These are phyloP conservation scores for Omphalotus olearius DNA, from an alignment of 1,284 basidiomycete genomes.

Conservation along the genomic window DNA sequence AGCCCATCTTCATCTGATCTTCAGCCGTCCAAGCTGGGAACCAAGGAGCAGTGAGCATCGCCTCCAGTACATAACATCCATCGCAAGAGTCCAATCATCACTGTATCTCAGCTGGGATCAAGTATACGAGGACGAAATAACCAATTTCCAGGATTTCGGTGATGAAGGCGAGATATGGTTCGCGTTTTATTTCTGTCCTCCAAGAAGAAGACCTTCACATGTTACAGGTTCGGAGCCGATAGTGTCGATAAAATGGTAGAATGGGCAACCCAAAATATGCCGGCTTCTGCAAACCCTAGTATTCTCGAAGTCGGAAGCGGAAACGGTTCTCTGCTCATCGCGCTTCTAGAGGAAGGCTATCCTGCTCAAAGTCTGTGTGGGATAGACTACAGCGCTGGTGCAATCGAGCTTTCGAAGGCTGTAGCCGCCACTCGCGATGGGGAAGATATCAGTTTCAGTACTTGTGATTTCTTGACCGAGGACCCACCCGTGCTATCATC, in stretches of 20 bases:
- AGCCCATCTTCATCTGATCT: slow-evolving; percentile 1
- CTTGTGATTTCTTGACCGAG: slow-evolving; percentile 58
- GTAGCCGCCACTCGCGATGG: slow-evolving; percentile 44
- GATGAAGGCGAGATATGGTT: slow-evolving; percentile 91
- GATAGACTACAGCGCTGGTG: slow-evolving; percentile 79
- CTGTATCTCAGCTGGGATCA: slow-evolving; percentile 57
- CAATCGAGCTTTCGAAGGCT: slow-evolving; percentile 54
- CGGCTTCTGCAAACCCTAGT: slow-evolving; percentile 37
- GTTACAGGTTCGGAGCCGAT: slow-evolving; percentile 79
- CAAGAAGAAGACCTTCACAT: not conserved
- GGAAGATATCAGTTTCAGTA: slow-evolving; percentile 42
- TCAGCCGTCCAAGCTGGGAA: slow-evolving; percentile 64
- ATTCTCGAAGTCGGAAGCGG: slow-evolving; percentile 80
- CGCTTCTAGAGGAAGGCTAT: slow-evolving; percentile 63
- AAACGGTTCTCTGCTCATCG: slow-evolving; percentile 82
- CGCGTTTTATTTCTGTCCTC: slow-evolving; percentile 12
- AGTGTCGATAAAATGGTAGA: slow-evolving; percentile 79
- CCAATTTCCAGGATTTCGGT: slow-evolving; percentile 75
- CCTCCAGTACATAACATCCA: not conserved
- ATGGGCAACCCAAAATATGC: slow-evolving; percentile 53
- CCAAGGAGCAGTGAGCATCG: slow-evolving; percentile 52
- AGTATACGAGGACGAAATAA: slow-evolving; percentile 68
- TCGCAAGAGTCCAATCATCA: not conserved
- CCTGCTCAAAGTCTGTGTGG: slow-evolving; percentile 53
- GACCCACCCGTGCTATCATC: slow-evolving; percentile 34